Evolutionary conservation across 495 filamentous ascomycete genomes (phyloP), one percentile per base, ranked within the genome.

Genomic region (Pseudomonodictys pantanalensis): DNA sequence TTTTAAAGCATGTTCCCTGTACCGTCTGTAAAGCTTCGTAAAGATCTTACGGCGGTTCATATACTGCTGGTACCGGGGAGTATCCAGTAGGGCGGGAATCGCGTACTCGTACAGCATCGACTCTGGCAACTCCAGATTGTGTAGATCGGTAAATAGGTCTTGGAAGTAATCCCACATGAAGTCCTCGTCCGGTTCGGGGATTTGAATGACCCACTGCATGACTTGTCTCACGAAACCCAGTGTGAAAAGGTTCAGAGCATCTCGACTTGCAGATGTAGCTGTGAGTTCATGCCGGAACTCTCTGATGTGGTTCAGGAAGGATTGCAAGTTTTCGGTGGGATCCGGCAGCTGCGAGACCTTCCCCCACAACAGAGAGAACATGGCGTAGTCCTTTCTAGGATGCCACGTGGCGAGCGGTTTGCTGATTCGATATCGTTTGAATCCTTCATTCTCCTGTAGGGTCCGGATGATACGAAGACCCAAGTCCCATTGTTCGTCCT

Each of bases 401-500:
- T n/a, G n/a, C n/a, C n/a, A n/a, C n/a, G n/a, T n/a, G n/a, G n/a
- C 28, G 11, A 25, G 38, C 20, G 12, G 3, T 3, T 41, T 18
- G 15, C 15, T 41, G 38, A 4, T 5, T 15, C 12, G 12, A 41
- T 15, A 15, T 41, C 28, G 3, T 10, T 11, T 8, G 15, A 47
- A 20, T 28, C 53, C 2, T 4, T 3, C 18, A 12, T 39, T 15
- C 39, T 30, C 35, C 8, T 8, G 26, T 12, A 50, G 10, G 24
- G 47, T 33, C 25, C 39, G 17, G 24, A 49, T 60, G 1, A 66
- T 48, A 3, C 53, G 51, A 2, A 66, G 17, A 26, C 32, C 48
- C 25, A 69, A 52, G 8, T 67, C 57, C 67, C 67, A 69, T 20
- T 62, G 56, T n/a, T 52, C 43, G 48, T 61, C 56, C 24, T 57